Base-by-base conservation (phyloP, 768 basidiomycete genomes). In the Bullera alba region DNA sequence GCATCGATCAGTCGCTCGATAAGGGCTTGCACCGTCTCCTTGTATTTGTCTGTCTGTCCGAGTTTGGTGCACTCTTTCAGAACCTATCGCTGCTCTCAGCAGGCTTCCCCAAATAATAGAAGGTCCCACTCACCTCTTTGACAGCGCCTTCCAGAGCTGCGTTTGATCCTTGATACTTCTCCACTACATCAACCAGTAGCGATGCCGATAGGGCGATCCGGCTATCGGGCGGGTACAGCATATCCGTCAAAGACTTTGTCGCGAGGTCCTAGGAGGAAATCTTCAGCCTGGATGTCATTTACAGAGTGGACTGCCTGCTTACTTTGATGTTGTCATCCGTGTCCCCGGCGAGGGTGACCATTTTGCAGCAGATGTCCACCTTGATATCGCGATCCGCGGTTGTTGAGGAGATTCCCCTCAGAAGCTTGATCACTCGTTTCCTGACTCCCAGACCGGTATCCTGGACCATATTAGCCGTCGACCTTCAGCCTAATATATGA, bases 381-480 rank as follows among this genome's bases (percentile, higher is more conserved):
- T 80, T 80, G 28, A 82, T 79, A 14, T 69, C 63, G 29, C 77
- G 75, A 45, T 84, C 81, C 15, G 80, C 76, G 2, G 83, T 81
- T 17, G 83, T 79, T 1, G 71, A 61, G 64, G 92, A 92, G 57
- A 90, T 86, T 0, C 82, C 79, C 70, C 85, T 87, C 32, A 99
- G 78, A 1, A 99, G 76, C 74, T 93, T 97, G 76, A 99, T 87
- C 46, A 97, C 93, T 2, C 93, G 83, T 70, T 96, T 96, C 26
- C 95, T 79, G 3, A 99, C 95, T 27, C 83, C 82, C 16, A 97
- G 78, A 4, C 95, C 93, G 46, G 92, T 86, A 68, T 99, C 95
- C 93, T 96, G 57, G 29, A 42, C 5, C 15, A 19, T 48, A n/a
- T n/a, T n/a, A n/a, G n/a, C n/a, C 28, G 48, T 51, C 39, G 17